Percentiles rank a stretch among this genome's conserved stretches.
Evolutionary conservation across 441 rosid species (phyloP).

Genomic region (Jatropha multifida): DNA sequence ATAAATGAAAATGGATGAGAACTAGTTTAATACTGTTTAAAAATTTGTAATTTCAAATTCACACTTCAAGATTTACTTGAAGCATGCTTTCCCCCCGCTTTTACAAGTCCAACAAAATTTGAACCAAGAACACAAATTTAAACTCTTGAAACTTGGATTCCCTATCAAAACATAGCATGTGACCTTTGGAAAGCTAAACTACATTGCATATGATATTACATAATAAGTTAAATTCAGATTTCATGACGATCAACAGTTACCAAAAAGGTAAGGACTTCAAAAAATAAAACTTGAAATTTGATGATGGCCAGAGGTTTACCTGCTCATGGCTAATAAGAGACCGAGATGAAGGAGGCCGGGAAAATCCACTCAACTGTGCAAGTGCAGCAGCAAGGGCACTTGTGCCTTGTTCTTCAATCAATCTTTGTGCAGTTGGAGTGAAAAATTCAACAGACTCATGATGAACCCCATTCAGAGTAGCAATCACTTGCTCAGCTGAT

Average conservation of each 20-base stretch:
- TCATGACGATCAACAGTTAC: not conserved
- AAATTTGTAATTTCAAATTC: not conserved
- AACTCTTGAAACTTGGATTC: not conserved
- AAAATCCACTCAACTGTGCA: conserved; percentile 92
- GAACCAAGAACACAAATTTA: not conserved
- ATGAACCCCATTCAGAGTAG: conserved; percentile 87
- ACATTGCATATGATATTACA: conserved; percentile 6
- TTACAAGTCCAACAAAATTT: not conserved
- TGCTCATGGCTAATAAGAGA: conserved; percentile 93
- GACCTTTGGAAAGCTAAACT: no score
- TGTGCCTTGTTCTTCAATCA: conserved; percentile 76
- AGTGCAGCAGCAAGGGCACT: conserved; percentile 94
- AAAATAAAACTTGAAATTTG: not conserved
- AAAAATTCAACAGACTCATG: conserved; percentile 76
- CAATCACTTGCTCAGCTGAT: conserved; percentile 84
- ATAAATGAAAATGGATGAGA: not conserved
- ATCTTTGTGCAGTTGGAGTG: conserved; percentile 75
- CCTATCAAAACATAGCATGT: not conserved
- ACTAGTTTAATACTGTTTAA: not conserved
- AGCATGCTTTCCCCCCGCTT: not conserved
- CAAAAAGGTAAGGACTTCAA: not conserved
- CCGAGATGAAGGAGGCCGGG: conserved; percentile 86
- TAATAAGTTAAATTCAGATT: not conserved
- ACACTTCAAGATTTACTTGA: not conserved
- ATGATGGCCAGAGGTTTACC: conserved; percentile 36